Conservation (phyloP, 768 basidiomycete species). For the Phanerochaete sordida region DNA sequence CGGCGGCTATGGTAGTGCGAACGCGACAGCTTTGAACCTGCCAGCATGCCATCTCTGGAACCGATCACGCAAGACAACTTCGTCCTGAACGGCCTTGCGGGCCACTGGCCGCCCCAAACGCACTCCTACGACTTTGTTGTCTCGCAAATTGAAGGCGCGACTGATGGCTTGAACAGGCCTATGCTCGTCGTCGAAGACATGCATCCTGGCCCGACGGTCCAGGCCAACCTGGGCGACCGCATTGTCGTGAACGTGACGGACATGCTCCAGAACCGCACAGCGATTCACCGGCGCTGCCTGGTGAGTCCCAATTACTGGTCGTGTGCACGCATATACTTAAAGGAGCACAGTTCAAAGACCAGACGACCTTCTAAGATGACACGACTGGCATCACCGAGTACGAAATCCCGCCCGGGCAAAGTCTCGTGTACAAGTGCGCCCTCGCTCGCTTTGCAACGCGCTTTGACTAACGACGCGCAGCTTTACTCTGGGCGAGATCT, state of each 20-base stretch:
- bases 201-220: slow-evolving; percentile 36
- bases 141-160: slow-evolving; percentile 33
- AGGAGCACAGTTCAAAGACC: slow-evolving; percentile 33
- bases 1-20: background rate
- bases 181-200: slow-evolving; percentile 49
- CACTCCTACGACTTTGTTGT: slow-evolving; percentile 42
- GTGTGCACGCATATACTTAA: background rate
- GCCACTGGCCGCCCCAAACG: slow-evolving; percentile 30
- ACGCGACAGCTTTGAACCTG: background rate
- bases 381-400: slow-evolving; percentile 46
- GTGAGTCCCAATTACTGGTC: slow-evolving; percentile 10
- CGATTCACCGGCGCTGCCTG: slow-evolving; percentile 34
- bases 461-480: slow-evolving; percentile 13
- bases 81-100: slow-evolving; percentile 10
- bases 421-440: slow-evolving; percentile 34
- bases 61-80: slow-evolving; percentile 11
- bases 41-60: background rate
- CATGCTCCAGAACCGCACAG: slow-evolving; percentile 27
- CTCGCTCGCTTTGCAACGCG: background rate
- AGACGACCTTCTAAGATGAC: slow-evolving; percentile 48
- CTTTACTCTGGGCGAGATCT: slow-evolving; percentile 40
- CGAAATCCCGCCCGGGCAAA: slow-evolving; percentile 48
- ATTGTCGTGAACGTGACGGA: slow-evolving; percentile 35
- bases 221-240: slow-evolving; percentile 34
- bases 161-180: slow-evolving; percentile 36